Evolutionary conservation across 805 yeast species (phyloP), one percentile per base, ranked within the genome.

Genomic region (Wickerhamiella slavikovae): DNA sequence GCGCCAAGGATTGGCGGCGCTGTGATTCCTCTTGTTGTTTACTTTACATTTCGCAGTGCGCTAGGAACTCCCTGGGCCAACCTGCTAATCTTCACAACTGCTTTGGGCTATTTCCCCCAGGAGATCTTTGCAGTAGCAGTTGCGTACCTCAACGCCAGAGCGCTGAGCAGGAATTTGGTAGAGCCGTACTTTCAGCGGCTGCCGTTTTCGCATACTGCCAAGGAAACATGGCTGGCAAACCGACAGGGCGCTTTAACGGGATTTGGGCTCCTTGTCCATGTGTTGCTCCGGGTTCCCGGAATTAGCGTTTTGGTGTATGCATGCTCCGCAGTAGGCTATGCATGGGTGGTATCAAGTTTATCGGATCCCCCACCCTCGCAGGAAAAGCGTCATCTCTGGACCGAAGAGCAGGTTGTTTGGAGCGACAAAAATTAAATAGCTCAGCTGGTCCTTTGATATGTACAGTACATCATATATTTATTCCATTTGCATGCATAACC

Each of bases 211-310:
- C 42, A 41, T 4, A 37, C 47, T n/a, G 64, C 64, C 30, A 51
- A 54, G 24, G 47, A 54, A 12, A 57, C 52, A 30, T 68, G 75
- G 75, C 47, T 56, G 27, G 51, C 52, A 9, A 56, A 67, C 10
- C 53, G 75, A 23, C 66, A 63, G 31, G 74, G 73, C 0, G 55
- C 64, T 18, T 45, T 70, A 29, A 60, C 62, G 36, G 74, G 73
- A 4, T 67, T 67, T 37, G 67, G 72, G 3, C 41, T 64, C 6
- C 57, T 56, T 27, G 62, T 57, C 43, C 67, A 53, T 37, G 37
- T 51, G 31, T 43, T 64, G 28, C 45, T 66, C 31, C 46, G 49
- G 22, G 43, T 58, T 12, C 71, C 69, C 0, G 55, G 55, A 38
- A 39, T 62, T 3, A 62, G 71, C 0, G 52, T 64, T 15, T 39